phyloP scores from a whole-genome alignment of 257 asterid genomes.

The Prunella vulgaris region DNA sequence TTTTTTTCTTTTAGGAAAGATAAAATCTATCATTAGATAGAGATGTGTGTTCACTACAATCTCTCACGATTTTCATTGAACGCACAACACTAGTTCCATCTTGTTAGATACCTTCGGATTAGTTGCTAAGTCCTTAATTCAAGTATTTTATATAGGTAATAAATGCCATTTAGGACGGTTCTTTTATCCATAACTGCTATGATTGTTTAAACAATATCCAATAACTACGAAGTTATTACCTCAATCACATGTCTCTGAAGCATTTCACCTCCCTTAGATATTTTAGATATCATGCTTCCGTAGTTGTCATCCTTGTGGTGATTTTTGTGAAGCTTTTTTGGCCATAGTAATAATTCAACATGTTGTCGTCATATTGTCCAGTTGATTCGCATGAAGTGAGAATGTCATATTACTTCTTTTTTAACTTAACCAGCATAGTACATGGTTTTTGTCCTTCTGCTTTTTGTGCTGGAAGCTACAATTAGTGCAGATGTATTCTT shows the following conservation, averaged over 20 bases:
- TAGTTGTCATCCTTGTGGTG: not conserved
- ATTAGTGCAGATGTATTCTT: slow-evolving; percentile 67
- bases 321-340: slow-evolving; percentile 14
- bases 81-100: not conserved
- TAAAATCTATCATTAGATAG: not conserved
- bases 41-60: not conserved
- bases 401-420: slow-evolving; percentile 16
- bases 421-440: slow-evolving; percentile 63
- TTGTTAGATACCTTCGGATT: not conserved
- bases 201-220: not conserved
- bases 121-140: not conserved
- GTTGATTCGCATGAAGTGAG: not conserved
- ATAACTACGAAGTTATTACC: not conserved
- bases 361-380: not conserved
- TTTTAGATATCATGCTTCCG: not conserved
- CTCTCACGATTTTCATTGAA: not conserved
- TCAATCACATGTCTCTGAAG: not conserved
- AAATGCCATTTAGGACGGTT: not conserved
- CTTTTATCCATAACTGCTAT: not conserved
- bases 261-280: not conserved
- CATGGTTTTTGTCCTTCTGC: slow-evolving; percentile 51
- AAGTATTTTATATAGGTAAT: not conserved
- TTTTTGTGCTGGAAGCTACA: slow-evolving; percentile 77
- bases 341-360: not conserved
- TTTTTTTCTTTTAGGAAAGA: not conserved